Evolutionary conservation across 2,329 filamentous ascomycete species (phyloP).

Genomic region (Aspergillus ustus): DNA sequence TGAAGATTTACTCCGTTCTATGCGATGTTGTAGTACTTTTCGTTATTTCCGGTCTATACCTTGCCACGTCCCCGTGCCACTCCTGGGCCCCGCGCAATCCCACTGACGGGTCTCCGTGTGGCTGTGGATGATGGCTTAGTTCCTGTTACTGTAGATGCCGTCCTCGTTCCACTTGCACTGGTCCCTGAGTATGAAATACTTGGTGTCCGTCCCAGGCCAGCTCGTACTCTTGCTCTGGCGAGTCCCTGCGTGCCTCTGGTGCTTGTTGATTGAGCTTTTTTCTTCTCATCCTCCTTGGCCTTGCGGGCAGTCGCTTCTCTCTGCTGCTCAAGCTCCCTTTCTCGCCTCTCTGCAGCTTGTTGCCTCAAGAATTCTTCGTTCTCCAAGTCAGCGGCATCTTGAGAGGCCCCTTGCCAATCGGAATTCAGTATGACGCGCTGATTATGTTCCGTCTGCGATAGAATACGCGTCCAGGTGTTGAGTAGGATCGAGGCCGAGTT

Average conservation of each 20-base stretch:
- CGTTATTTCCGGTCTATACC: conserved; percentile 22
- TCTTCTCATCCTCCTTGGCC: conserved; percentile 55
- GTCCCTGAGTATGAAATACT: conserved; percentile 35
- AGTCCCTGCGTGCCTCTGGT: conserved; percentile 40
- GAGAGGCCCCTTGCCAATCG: conserved; percentile 83
- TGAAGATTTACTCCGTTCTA: too few species aligned
- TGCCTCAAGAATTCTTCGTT: conserved; percentile 74
- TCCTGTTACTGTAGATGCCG: conserved; percentile 34
- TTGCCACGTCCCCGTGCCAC: conserved; percentile 41
- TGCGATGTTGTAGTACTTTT: too few species aligned
- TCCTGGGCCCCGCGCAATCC: conserved; percentile 44
- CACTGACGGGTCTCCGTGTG: conserved; percentile 44
- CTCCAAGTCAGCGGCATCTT: conserved; percentile 86
- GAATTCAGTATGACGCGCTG: conserved; percentile 88
- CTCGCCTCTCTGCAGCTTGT: conserved; percentile 76
- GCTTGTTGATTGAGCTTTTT: conserved; percentile 40
- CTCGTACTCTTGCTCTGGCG: conserved; percentile 38
- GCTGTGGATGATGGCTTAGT: conserved; percentile 35
- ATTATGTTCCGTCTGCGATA: conserved; percentile 97
- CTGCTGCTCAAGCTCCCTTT: conserved; percentile 77
- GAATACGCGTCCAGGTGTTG: conserved; percentile 93
- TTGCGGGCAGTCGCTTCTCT: conserved; percentile 68
- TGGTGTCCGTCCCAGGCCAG: conserved; percentile 42
- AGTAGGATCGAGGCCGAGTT: conserved; percentile 85
- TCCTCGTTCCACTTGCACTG: conserved; percentile 32